A percentile compares a stretch with the other conserved stretches of the same genome.
Evolutionary conservation across 2,329 filamentous ascomycete genomes (phyloP).

Genomic region (Clonostachys solani): DNA sequence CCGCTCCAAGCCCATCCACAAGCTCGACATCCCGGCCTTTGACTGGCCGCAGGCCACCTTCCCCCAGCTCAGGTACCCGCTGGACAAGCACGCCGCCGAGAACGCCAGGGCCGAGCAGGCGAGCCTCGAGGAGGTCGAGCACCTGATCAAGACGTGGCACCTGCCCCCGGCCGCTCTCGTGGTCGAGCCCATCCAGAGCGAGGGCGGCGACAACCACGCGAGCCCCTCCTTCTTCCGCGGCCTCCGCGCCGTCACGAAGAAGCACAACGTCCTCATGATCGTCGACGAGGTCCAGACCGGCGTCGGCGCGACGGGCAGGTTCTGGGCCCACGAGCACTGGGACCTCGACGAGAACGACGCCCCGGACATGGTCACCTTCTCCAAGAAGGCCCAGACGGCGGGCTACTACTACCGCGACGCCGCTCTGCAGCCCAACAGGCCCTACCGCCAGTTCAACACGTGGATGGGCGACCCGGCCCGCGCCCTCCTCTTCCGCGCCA

Average conservation of each 20-base stretch:
- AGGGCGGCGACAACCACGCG: slow-evolving; percentile 82
- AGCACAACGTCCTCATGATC: slow-evolving; percentile 68
- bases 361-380: slow-evolving; percentile 85
- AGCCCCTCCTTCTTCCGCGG: slow-evolving; percentile 74
- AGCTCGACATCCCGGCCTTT: slow-evolving; percentile 83
- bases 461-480: slow-evolving; percentile 83
- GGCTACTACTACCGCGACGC: slow-evolving; percentile 79
- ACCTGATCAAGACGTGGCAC: slow-evolving; percentile 62
- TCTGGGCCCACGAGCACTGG: slow-evolving; percentile 89
- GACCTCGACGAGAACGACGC: slow-evolving; percentile 57
- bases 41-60: slow-evolving; percentile 84
- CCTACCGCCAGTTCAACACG: slow-evolving; percentile 83
- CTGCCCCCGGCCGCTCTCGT: slow-evolving; percentile 70
- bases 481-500: slow-evolving; percentile 72
- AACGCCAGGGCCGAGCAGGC: slow-evolving; percentile 69
- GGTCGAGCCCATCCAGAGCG: slow-evolving; percentile 77
- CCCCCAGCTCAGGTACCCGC: slow-evolving; percentile 72
- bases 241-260: slow-evolving; percentile 67
- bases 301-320: slow-evolving; percentile 79
- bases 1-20: slow-evolving; percentile 79
- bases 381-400: slow-evolving; percentile 81
- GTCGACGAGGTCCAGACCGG: slow-evolving; percentile 84
- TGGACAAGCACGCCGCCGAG: slow-evolving; percentile 64
- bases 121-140: slow-evolving; percentile 70
- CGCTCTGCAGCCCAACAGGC: slow-evolving; percentile 72